These are phyloP conservation scores for Apiospora koreana DNA, from an alignment of 2,329 filamentous ascomycete genomes.

Conservation along the genomic window DNA sequence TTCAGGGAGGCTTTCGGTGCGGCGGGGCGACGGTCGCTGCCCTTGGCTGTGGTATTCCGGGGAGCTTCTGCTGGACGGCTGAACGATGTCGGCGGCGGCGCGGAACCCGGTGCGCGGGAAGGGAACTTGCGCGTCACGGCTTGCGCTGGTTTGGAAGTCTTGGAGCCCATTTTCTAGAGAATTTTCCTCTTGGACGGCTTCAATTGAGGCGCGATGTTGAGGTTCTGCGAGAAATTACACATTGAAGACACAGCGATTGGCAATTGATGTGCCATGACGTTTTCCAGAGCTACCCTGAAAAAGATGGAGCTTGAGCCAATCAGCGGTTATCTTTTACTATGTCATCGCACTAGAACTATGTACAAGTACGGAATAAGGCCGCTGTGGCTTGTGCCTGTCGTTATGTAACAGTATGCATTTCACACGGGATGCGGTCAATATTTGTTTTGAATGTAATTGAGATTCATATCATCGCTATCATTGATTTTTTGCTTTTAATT, in stretches of 20 bases:
- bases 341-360: neutral
- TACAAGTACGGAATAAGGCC: neutral
- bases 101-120: slow-evolving; percentile 35
- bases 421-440: neutral
- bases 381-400: neutral
- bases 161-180: slow-evolving; percentile 41
- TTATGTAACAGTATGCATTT: too few species aligned
- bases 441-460: neutral
- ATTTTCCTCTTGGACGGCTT: neutral
- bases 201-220: neutral
- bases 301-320: slow-evolving; percentile 14
- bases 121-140: slow-evolving; percentile 47
- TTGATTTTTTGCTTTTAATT: neutral
- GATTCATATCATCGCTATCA: neutral
- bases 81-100: slow-evolving; percentile 18
- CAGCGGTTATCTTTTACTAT: neutral
- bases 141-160: slow-evolving; percentile 47
- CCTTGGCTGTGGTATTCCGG: neutral
- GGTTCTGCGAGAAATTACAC: neutral
- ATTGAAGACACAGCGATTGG: neutral
- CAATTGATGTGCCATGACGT: slow-evolving; percentile 22
- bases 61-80: neutral
- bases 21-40: neutral
- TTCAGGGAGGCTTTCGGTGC: slow-evolving; percentile 23
- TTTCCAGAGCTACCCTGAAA: slow-evolving; percentile 11